phyloP scores from a whole-genome alignment of 2,329 filamentous ascomycete species.

The Aspergillus fijiensis region DNA sequence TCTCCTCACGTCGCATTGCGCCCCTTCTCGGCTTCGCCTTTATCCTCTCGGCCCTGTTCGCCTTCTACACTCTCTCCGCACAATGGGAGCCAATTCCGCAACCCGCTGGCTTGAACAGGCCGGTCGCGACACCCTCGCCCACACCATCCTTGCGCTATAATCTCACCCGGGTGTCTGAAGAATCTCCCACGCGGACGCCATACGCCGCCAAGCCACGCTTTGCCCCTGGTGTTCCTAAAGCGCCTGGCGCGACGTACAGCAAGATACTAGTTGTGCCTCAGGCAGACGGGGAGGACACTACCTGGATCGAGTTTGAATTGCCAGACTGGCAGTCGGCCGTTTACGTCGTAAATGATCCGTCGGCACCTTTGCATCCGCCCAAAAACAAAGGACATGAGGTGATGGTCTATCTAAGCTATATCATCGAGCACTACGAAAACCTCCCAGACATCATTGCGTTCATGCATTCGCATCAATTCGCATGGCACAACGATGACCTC shows the following conservation, averaged over 20 bases:
- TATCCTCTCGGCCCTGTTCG: constrained; percentile 31
- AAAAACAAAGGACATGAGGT: constrained; percentile 63
- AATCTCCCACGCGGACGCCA: constrained; percentile 10
- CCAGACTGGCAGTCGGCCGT: constrained; percentile 49
- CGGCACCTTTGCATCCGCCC: constrained; percentile 52
- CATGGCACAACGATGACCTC: constrained; percentile 62
- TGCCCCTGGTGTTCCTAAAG: constrained; percentile 40
- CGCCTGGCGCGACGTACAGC: constrained; percentile 52
- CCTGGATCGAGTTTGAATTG: constrained; percentile 56
- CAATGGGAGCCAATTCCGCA: constrained; percentile 39
- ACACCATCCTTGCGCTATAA: constrained; percentile 18
- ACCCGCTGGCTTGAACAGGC: constrained; percentile 39
- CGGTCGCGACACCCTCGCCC: constrained; percentile 18
- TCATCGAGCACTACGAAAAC: constrained; percentile 62
- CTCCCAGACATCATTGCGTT: constrained; percentile 61
- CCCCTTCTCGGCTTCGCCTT: constrained; percentile 35
- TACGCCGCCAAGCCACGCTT: constrained; percentile 36
- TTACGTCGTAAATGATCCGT: constrained; percentile 55
- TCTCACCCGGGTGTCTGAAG: constrained; percentile 17
- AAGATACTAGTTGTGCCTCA: constrained; percentile 56
- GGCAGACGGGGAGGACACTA: constrained; percentile 51
- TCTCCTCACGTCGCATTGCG: constrained; percentile 33
- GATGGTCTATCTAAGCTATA: constrained; percentile 62
- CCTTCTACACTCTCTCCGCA: constrained; percentile 30
- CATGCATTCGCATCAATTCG: constrained; percentile 56